These are phyloP conservation scores for Globisporangium camurandrum DNA, from an alignment of 352 stramenopile species.

Conservation along the genomic window DNA sequence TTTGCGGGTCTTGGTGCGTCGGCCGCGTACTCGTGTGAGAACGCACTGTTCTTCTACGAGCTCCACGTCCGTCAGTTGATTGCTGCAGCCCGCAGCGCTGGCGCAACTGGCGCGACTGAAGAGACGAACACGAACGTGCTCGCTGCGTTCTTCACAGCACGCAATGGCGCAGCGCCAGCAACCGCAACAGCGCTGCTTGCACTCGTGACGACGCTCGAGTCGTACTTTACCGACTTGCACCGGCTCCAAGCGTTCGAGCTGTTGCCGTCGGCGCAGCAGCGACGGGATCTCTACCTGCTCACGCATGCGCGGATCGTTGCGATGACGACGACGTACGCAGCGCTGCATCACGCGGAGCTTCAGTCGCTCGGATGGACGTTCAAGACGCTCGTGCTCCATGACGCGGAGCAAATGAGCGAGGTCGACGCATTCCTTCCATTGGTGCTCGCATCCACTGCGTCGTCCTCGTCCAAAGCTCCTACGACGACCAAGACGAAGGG, in stretches of 20 bases:
- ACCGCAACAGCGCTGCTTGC: conserved; percentile 19
- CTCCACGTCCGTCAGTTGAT: conserved; percentile 85
- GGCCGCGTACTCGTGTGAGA: conserved; percentile 94
- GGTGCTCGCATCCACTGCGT: conserved; percentile 61
- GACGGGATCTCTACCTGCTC: conserved; percentile 92
- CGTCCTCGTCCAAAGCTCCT: background rate
- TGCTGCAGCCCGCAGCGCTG: conserved; percentile 22
- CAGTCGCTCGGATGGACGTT: conserved; percentile 76
- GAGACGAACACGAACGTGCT: conserved; percentile 11
- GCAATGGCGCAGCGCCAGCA: conserved; percentile 17
- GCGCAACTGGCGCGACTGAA: conserved; percentile 9
- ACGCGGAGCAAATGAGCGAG: conserved; percentile 93
- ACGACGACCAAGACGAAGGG: conserved; percentile 4
- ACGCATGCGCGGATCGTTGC: conserved; percentile 92
- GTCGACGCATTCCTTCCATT: conserved; percentile 91
- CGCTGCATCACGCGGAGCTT: conserved; percentile 82
- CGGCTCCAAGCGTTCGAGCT: conserved; percentile 94
- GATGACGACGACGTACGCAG: conserved; percentile 95
- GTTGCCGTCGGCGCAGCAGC: conserved; percentile 87
- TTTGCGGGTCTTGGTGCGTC: conserved; percentile 52
- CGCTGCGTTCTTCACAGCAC: conserved; percentile 31
- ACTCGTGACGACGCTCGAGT: conserved; percentile 67
- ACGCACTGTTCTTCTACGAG: conserved; percentile 92
- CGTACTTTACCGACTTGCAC: conserved; percentile 90
- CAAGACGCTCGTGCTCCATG: conserved; percentile 92